These are phyloP conservation scores for Leccinellum albellum DNA, from an alignment of 768 basidiomycete genomes.

Conservation along the genomic window DNA sequence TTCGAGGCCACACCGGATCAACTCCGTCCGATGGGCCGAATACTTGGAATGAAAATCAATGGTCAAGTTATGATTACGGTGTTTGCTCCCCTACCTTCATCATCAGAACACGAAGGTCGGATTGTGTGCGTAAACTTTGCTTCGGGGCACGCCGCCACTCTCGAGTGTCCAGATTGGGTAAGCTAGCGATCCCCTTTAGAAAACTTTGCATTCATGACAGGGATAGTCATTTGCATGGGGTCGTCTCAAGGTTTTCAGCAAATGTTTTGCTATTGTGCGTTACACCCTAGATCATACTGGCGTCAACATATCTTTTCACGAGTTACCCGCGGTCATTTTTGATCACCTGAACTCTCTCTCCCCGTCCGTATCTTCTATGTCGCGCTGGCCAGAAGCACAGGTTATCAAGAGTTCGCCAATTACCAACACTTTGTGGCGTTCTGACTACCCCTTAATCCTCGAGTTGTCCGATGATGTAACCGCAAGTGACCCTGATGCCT, in stretches of 20 bases:
- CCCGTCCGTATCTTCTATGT: not conserved
- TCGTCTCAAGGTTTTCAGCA: constrained; percentile 14
- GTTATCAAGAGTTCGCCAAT: constrained; percentile 4
- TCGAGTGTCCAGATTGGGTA: constrained; percentile 20
- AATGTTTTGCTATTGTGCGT: constrained; percentile 1
- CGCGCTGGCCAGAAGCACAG: constrained; percentile 16
- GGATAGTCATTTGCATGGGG: constrained; percentile 9
- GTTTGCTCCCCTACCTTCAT: constrained; percentile 7
- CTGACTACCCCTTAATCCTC: not conserved
- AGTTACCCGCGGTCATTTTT: constrained; percentile 14
- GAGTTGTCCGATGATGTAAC: constrained; percentile 16
- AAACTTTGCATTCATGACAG: constrained; percentile 1
- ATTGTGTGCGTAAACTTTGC: constrained; percentile 21
- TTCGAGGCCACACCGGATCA: constrained; percentile 18
- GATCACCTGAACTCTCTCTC: not conserved
- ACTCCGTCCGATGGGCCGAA: constrained; percentile 14
- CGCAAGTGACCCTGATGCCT: not conserved
- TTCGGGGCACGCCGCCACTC: constrained; percentile 7
- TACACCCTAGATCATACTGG: not conserved
- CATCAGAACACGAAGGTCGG: constrained; percentile 1
- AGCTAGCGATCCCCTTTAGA: not conserved
- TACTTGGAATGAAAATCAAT: constrained; percentile 20
- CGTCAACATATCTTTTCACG: constrained; percentile 11
- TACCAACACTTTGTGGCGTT: constrained; percentile 15
- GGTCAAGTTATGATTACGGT: constrained; percentile 18